Percentiles rank a stretch among this genome's conserved stretches.
Evolutionary conservation across 2,329 filamentous ascomycete genomes (phyloP).

Genomic region (Botrytis deweyae): DNA sequence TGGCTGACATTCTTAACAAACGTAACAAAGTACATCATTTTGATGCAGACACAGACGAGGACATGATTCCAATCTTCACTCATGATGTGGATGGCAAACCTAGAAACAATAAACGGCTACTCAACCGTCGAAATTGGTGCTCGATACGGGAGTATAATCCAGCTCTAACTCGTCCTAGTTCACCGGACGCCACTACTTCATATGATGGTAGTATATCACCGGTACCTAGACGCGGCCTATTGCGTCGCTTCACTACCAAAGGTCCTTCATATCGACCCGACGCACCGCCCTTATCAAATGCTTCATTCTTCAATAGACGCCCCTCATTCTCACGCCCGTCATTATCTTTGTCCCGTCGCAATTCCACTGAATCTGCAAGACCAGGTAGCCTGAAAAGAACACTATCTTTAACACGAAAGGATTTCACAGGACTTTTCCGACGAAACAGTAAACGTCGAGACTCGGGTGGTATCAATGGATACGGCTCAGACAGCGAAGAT

Average conservation of each 20-base stretch:
- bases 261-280: slow-evolving; percentile 38
- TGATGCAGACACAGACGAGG: slow-evolving; percentile 79
- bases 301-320: slow-evolving; percentile 44
- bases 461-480: slow-evolving; percentile 56
- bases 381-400: slow-evolving; percentile 48
- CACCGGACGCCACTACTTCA: slow-evolving; percentile 51
- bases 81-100: slow-evolving; percentile 86
- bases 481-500: slow-evolving; percentile 49
- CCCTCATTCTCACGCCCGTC: slow-evolving; percentile 42
- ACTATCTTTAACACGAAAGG: slow-evolving; percentile 58
- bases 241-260: slow-evolving; percentile 38
- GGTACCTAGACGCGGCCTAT: slow-evolving; percentile 32
- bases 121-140: slow-evolving; percentile 94
- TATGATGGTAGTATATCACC: slow-evolving; percentile 44
- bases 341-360: slow-evolving; percentile 36
- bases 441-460: slow-evolving; percentile 48
- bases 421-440: slow-evolving; percentile 48
- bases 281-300: slow-evolving; percentile 35
- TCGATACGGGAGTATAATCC: slow-evolving; percentile 83
- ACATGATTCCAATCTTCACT: slow-evolving; percentile 91
- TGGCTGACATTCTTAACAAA: slow-evolving; percentile 91
- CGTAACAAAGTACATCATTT: slow-evolving; percentile 79
- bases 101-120: slow-evolving; percentile 84
- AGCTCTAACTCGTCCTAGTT: slow-evolving; percentile 69
- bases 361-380: slow-evolving; percentile 43